A percentile compares a stretch with the other conserved stretches of the same genome.
These are phyloP conservation scores for Auricularia cornea DNA, from an alignment of 768 basidiomycete species.

Conservation along the genomic window DNA sequence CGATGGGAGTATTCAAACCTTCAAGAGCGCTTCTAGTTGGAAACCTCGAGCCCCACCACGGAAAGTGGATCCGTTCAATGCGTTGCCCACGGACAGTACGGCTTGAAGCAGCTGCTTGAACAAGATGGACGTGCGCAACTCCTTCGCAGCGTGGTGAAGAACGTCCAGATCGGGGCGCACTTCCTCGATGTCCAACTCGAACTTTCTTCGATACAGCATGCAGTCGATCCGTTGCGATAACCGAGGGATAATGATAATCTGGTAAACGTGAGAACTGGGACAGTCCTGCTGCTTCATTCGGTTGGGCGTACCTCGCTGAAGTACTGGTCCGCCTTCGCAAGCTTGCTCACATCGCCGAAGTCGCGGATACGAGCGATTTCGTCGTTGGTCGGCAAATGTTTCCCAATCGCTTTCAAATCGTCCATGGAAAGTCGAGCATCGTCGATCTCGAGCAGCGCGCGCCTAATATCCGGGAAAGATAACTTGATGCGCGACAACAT, in stretches of 20 bases:
- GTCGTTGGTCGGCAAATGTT: conserved; percentile 70
- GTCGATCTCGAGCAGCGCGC: conserved; percentile 62
- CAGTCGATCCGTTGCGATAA: conserved; percentile 65
- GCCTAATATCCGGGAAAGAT: conserved; percentile 54
- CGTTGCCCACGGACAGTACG: conserved; percentile 72
- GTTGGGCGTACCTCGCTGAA: conserved; percentile 50
- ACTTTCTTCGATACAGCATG: conserved; percentile 75
- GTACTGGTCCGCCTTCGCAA: conserved; percentile 80
- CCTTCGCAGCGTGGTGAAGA: conserved; percentile 58
- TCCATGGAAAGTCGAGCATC: conserved; percentile 64
- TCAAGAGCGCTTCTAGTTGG: conserved; percentile 69
- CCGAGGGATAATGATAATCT: conserved; percentile 76
- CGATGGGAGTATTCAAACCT: conserved; percentile 35
- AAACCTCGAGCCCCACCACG: conserved; percentile 82
- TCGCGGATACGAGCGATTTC: conserved; percentile 66
- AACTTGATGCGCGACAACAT: conserved; percentile 75
- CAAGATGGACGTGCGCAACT: conserved; percentile 52
- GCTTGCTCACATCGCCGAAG: conserved; percentile 61
- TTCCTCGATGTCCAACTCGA: conserved; percentile 79
- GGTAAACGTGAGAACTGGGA: not conserved
- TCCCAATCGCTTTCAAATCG: conserved; percentile 63
- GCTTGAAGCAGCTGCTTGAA: conserved; percentile 67
- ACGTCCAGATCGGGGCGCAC: conserved; percentile 72
- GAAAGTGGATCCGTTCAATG: conserved; percentile 72
- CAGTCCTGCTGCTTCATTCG: too few species aligned